phyloP scores from a whole-genome alignment of 176 grass and related monocot species.

The maize (Zea mays) region DNA sequence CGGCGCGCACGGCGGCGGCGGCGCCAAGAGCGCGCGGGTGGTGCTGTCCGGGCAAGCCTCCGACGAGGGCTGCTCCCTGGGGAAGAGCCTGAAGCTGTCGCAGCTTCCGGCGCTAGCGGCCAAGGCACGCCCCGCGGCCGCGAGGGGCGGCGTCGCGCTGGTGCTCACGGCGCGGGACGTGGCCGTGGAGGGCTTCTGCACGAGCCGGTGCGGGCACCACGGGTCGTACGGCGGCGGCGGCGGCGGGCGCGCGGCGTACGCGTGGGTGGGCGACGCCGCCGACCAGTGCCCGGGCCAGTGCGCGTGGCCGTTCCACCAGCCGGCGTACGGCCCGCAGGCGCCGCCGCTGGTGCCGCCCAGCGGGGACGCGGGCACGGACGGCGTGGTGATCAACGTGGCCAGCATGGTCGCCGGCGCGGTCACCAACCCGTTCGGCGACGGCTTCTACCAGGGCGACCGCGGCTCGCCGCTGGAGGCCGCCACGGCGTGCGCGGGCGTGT shows the following conservation, averaged over 20 bases:
- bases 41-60: too few relatives aligned
- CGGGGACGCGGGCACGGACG: constrained; percentile 52
- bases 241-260: not conserved
- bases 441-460: constrained; percentile 49
- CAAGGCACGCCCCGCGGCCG: too few relatives aligned
- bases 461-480: constrained; percentile 55
- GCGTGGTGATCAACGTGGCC: constrained; percentile 55
- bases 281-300: constrained; percentile 62
- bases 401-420: constrained; percentile 48
- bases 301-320: constrained; percentile 66
- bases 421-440: constrained; percentile 58
- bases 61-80: too few relatives aligned
- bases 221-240: not conserved
- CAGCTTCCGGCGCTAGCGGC: too few relatives aligned
- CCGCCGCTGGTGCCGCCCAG: constrained; percentile 41
- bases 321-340: constrained; percentile 45
- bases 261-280: constrained; percentile 48
- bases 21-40: too few relatives aligned
- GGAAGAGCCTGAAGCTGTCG: too few relatives aligned
- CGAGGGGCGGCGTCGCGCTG: constrained; percentile 21
- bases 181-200: constrained; percentile 59
- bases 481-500: constrained; percentile 51
- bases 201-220: constrained; percentile 48
- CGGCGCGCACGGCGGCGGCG: too few relatives aligned
- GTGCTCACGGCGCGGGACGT: constrained; percentile 64